These are phyloP conservation scores for Trichoderma arundinaceum DNA, from an alignment of 2,329 filamentous ascomycete species.

Conservation along the genomic window DNA sequence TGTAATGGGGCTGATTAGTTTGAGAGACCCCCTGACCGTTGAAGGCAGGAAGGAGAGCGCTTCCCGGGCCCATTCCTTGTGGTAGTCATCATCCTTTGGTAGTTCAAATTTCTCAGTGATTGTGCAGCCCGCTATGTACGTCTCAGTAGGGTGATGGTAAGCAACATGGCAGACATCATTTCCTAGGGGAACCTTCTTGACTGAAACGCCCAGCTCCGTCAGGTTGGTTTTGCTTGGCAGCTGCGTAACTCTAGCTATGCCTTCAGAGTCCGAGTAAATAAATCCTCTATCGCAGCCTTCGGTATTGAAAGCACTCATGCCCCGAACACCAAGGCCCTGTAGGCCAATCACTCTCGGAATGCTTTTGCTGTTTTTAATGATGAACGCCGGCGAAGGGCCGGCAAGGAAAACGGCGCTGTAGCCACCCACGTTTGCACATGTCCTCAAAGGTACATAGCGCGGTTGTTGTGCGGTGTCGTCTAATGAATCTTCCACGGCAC, in stretches of 20 bases:
- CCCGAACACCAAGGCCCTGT: conserved; percentile 69
- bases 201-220: conserved; percentile 75
- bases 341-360: conserved; percentile 76
- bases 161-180: conserved; percentile 74
- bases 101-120: conserved; percentile 75
- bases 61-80: conserved; percentile 80
- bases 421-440: conserved; percentile 70
- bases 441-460: conserved; percentile 60
- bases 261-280: conserved; percentile 76
- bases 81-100: conserved; percentile 83
- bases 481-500: conserved; percentile 55
- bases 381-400: conserved; percentile 77
- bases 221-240: conserved; percentile 71
- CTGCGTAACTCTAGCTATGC: conserved; percentile 75
- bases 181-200: conserved; percentile 72
- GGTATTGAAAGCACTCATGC: conserved; percentile 78
- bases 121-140: conserved; percentile 79
- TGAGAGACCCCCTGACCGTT: conserved; percentile 73
- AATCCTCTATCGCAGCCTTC: conserved; percentile 80
- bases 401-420: conserved; percentile 84
- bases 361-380: conserved; percentile 82
- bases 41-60: conserved; percentile 68
- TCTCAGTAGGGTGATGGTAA: conserved; percentile 75
- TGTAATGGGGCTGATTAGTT: conserved; percentile 76
- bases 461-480: conserved; percentile 56